Evolutionary conservation across 2,329 filamentous ascomycete genomes (phyloP).

Genomic region (Trichoderma harzianum): DNA sequence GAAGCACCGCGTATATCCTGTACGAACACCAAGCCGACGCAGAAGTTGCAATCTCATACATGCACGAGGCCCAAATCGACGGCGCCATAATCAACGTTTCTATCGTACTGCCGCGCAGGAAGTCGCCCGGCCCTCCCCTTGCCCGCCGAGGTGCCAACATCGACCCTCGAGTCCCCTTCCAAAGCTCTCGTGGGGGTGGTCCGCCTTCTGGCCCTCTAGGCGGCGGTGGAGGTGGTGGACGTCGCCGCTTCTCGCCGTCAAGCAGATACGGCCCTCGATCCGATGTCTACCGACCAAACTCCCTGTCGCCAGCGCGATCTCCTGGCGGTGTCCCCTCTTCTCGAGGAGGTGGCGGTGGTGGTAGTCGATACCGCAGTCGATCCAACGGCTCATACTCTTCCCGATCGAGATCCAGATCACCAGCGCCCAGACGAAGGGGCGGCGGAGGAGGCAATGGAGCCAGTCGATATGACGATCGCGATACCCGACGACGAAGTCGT

Average conservation of each 20-base stretch:
- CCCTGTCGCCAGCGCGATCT: slow-evolving; percentile 47
- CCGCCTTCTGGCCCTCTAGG: slow-evolving; percentile 22
- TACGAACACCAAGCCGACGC: slow-evolving; percentile 75
- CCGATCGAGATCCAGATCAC: slow-evolving; percentile 47
- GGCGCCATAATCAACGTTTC: slow-evolving; percentile 80
- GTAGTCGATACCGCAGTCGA: slow-evolving; percentile 43
- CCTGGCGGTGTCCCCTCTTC: slow-evolving; percentile 40
- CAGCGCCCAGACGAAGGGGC: slow-evolving; percentile 32
- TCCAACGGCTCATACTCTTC: slow-evolving; percentile 45
- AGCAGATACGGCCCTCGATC: slow-evolving; percentile 42
- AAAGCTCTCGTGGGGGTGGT: slow-evolving; percentile 33
- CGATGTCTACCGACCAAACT: slow-evolving; percentile 62
- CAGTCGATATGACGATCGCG: slow-evolving; percentile 25
- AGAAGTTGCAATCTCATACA: slow-evolving; percentile 85
- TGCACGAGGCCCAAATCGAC: slow-evolving; percentile 96
- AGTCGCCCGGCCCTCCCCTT: slow-evolving; percentile 73
- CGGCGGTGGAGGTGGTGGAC: slow-evolving; percentile 36
- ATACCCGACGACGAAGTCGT: slow-evolving; percentile 43
- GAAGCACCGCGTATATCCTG: slow-evolving; percentile 89
- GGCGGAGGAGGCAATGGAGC: slow-evolving; percentile 19
- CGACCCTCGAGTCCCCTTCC: slow-evolving; percentile 43
- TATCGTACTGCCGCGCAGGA: slow-evolving; percentile 79
- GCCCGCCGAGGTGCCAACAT: slow-evolving; percentile 61
- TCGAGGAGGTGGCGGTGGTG: slow-evolving; percentile 24
- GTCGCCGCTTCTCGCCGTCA: slow-evolving; percentile 35